These are phyloP conservation scores for Rhinocladiella similis DNA, from an alignment of 2,329 filamentous ascomycete species.

Conservation along the genomic window DNA sequence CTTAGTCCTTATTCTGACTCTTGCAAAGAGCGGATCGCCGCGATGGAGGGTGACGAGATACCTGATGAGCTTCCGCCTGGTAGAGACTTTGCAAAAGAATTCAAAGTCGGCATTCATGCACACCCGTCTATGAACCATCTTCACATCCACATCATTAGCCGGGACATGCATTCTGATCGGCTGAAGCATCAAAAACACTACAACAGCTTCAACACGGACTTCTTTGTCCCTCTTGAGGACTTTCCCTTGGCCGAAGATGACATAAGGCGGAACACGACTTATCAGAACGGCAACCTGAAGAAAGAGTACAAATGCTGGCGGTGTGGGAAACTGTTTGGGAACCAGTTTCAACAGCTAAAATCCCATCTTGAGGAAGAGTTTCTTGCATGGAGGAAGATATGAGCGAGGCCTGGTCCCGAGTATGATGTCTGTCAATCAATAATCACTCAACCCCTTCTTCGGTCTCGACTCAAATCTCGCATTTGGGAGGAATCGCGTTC, in stretches of 20 bases:
- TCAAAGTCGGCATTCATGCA: slow-evolving; percentile 79
- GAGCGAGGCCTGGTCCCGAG: slow-evolving; percentile 20
- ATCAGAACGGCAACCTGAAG: slow-evolving; percentile 57
- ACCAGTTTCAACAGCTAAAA: slow-evolving; percentile 72
- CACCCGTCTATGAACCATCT: slow-evolving; percentile 89
- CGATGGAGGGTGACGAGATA: slow-evolving; percentile 58
- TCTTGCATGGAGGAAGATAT: slow-evolving; percentile 70
- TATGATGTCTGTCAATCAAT: neutral
- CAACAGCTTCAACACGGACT: slow-evolving; percentile 83
- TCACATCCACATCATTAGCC: slow-evolving; percentile 83
- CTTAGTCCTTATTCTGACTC: slow-evolving; percentile 53
- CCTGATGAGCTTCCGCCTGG: slow-evolving; percentile 59
- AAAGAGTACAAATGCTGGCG: slow-evolving; percentile 79
- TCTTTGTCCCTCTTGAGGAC: slow-evolving; percentile 75
- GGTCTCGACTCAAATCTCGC: neutral
- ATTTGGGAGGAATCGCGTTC: neutral
- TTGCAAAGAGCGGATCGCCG: slow-evolving; percentile 62
- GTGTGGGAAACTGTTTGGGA: slow-evolving; percentile 72
- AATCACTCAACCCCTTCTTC: neutral
- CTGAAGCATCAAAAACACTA: slow-evolving; percentile 86
- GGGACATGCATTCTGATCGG: slow-evolving; percentile 71
- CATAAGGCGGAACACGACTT: slow-evolving; percentile 56
- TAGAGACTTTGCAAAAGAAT: slow-evolving; percentile 74
- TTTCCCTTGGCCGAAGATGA: slow-evolving; percentile 74
- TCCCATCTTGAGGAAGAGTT: slow-evolving; percentile 75